Evolutionary conservation across 2,329 filamentous ascomycete species (phyloP).

Genomic region (Seiridium cupressi): DNA sequence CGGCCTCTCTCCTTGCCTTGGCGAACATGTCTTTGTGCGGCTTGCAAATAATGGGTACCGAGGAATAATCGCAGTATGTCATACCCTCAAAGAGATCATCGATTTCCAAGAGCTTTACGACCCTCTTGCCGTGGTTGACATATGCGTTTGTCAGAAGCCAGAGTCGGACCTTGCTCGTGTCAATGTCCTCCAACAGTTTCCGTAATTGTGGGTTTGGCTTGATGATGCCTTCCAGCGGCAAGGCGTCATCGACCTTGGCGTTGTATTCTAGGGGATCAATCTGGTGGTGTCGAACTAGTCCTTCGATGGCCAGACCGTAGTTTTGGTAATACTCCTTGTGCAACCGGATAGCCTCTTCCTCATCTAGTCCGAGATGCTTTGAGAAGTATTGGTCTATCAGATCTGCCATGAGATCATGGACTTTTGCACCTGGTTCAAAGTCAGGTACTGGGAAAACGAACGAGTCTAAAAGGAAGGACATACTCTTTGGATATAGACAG

Average conservation of each 20-base stretch:
- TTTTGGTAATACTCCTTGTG: conserved; percentile 92
- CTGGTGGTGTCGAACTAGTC: conserved; percentile 88
- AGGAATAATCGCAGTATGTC: conserved; percentile 88
- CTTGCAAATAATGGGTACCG: conserved; percentile 78
- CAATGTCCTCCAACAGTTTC: conserved; percentile 75
- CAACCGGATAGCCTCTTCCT: conserved; percentile 78
- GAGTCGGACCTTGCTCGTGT: conserved; percentile 76
- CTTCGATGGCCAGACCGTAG: conserved; percentile 97
- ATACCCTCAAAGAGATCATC: conserved; percentile 93
- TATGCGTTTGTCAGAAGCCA: conserved; percentile 99
- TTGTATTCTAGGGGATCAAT: conserved; percentile 97
- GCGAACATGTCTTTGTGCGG: conserved; percentile 78
- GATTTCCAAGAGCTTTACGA: conserved; percentile 76
- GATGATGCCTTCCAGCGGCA: conserved; percentile 83
- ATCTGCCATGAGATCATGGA: conserved; percentile 84
- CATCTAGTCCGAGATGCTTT: conserved; percentile 69
- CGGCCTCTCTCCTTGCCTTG: conserved; percentile 86
- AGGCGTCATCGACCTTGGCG: conserved; percentile 86
- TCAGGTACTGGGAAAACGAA: conserved; percentile 14
- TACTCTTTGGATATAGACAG: conserved; percentile 88
- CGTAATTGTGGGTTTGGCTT: conserved; percentile 74
- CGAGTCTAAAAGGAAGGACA: conserved; percentile 23
- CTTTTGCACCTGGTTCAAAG: conserved; percentile 59
- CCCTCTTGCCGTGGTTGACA: conserved; percentile 78
- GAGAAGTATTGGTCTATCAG: conserved; percentile 69